Conservation (phyloP, 2,329 filamentous ascomycete genomes). For the Plectosphaerella plurivora region DNA sequence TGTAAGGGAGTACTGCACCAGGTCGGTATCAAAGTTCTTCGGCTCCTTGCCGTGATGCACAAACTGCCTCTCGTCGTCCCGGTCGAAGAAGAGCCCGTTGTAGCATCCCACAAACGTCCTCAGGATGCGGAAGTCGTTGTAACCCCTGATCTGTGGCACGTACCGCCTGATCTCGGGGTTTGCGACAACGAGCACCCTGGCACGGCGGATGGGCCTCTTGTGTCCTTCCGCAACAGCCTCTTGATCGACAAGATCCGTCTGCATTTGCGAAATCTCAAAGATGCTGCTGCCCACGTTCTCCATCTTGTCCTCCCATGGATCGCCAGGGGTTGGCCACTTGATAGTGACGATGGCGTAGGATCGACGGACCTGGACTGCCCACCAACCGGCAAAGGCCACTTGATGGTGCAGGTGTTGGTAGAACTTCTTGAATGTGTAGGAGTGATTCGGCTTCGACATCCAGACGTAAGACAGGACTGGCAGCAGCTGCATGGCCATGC, state of each 20-base stretch:
- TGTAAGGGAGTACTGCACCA: background rate
- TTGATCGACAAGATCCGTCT: too few relatives aligned
- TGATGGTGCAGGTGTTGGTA: slow-evolving; percentile 22
- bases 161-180: background rate
- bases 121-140: background rate
- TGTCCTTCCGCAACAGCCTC: too few relatives aligned
- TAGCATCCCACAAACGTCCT: background rate
- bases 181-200: background rate
- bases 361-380: slow-evolving; percentile 19
- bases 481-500: slow-evolving; percentile 17
- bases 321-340: slow-evolving; percentile 23
- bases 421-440: slow-evolving; percentile 3
- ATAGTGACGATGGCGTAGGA: slow-evolving; percentile 14
- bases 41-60: background rate
- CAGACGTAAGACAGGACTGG: slow-evolving; percentile 16
- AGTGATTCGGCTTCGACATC: slow-evolving; percentile 2
- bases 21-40: background rate
- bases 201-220: background rate
- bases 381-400: slow-evolving; percentile 23
- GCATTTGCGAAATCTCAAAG: too few relatives aligned
- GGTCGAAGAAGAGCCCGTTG: background rate
- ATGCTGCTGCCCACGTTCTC: background rate
- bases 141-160: background rate
- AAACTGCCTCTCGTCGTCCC: background rate
- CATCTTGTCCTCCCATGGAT: slow-evolving; percentile 12